Evolutionary conservation across 768 basidiomycete species (phyloP).

Genomic region (Chalciporus chontae): DNA sequence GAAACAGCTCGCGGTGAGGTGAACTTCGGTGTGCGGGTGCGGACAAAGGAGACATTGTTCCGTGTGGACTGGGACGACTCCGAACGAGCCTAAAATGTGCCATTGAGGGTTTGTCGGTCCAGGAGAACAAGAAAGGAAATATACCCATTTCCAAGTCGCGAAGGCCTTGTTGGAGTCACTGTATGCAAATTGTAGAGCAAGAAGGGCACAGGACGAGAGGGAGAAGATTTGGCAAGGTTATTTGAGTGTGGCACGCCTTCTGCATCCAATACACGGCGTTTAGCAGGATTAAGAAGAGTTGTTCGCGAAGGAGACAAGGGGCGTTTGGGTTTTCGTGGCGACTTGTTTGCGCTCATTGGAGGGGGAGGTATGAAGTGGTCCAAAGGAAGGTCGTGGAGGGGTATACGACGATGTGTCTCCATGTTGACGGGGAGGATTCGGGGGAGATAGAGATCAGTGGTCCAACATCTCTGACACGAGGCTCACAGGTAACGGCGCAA

Average conservation of each 20-base stretch:
- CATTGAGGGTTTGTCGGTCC: constrained; percentile 41
- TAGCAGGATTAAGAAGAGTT: constrained; percentile 55
- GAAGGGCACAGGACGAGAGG: constrained; percentile 29
- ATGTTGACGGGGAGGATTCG: constrained; percentile 13
- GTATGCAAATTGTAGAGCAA: constrained; percentile 14
- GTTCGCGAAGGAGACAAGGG: constrained; percentile 55
- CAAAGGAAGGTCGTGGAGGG: constrained; percentile 59
- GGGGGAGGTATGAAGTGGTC: constrained; percentile 46
- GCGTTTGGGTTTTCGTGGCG: constrained; percentile 48
- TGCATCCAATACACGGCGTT: constrained; percentile 60
- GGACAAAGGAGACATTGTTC: constrained; percentile 12
- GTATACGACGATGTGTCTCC: constrained; percentile 37
- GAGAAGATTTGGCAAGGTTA: constrained; percentile 15
- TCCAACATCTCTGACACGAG: constrained; percentile 25
- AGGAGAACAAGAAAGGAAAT: constrained; percentile 11
- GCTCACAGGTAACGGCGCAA: constrained; percentile 10
- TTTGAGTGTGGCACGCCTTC: constrained; percentile 45
- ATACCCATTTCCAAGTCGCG: constrained; percentile 28
- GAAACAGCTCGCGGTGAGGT: constrained; percentile 18
- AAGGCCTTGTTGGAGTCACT: constrained; percentile 34
- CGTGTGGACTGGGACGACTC: constrained; percentile 5
- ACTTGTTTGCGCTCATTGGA: constrained; percentile 17
- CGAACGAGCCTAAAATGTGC: constrained; percentile 9
- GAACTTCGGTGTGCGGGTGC: constrained; percentile 1
- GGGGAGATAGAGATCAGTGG: constrained; percentile 21